A percentile compares a stretch with the other conserved stretches of the same genome.
Conservation (phyloP, 441 rosid genomes). For the Erodium texanum region DNA sequence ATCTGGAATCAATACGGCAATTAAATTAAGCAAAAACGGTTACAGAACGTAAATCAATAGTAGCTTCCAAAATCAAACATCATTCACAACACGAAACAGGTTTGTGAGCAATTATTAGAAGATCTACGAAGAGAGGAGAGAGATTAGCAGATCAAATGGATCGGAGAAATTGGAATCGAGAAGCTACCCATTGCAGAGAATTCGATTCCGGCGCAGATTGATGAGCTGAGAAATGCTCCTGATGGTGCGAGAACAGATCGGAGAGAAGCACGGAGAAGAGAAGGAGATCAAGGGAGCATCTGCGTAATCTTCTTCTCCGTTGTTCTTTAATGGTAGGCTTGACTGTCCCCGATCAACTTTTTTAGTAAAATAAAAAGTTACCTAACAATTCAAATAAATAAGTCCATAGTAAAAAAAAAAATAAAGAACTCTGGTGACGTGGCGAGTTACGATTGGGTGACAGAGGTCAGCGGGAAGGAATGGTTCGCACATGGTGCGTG, state of each 20-base stretch:
- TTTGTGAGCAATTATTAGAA: neutral
- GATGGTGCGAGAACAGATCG: neutral
- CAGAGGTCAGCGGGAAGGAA: neutral
- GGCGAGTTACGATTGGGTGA: neutral
- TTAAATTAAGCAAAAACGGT: neutral
- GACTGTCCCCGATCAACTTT: constrained; percentile 1
- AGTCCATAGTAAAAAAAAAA: no score
- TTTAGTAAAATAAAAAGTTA: neutral
- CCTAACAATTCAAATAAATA: neutral
- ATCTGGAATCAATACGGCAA: constrained; percentile 3
- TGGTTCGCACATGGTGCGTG: neutral
- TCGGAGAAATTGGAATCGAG: constrained; percentile 3
- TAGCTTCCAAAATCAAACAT: neutral
- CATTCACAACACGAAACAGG: neutral
- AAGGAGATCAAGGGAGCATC: neutral
- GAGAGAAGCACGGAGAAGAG: neutral
- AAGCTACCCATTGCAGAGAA: constrained; percentile 6
- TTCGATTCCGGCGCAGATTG: constrained; percentile 4
- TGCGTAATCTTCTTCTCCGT: neutral
- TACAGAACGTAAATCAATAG: neutral
- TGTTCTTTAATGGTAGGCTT: constrained; percentile 1
- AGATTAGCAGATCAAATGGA: neutral
- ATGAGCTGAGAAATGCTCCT: neutral
- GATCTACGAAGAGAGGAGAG: neutral
- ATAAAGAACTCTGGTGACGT: neutral